A percentile compares a stretch with the other conserved stretches of the same genome.
These are phyloP conservation scores for Beauveria asiatica DNA, from an alignment of 2,329 filamentous ascomycete species.

Conservation along the genomic window DNA sequence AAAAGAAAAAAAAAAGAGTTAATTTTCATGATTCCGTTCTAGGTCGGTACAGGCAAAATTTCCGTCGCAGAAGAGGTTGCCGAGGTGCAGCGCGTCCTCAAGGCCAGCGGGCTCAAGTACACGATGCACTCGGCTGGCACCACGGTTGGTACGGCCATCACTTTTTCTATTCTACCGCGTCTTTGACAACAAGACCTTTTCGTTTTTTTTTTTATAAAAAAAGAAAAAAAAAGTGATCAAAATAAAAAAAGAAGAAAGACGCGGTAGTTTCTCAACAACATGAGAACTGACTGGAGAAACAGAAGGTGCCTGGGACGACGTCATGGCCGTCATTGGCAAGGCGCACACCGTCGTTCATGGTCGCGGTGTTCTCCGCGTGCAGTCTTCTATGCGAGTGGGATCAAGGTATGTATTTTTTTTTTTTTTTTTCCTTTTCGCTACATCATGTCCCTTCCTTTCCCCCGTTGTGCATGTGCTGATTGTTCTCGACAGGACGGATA, in stretches of 20 bases:
- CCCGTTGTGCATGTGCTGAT: background rate
- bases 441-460: background rate
- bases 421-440: background rate
- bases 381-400: conserved; percentile 81
- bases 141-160: conserved; percentile 64
- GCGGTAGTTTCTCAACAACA: background rate
- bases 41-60: conserved; percentile 71
- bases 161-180: background rate
- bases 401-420: conserved; percentile 49
- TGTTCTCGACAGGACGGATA: conserved; percentile 59
- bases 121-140: conserved; percentile 92
- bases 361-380: conserved; percentile 71
- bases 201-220: too few species aligned
- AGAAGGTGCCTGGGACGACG: conserved; percentile 90
- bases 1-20: background rate
- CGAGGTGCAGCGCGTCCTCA: conserved; percentile 76
- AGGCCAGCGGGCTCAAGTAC: conserved; percentile 71
- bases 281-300: background rate
- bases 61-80: conserved; percentile 81
- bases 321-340: conserved; percentile 79
- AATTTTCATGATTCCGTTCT: background rate
- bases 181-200: background rate
- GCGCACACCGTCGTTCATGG: conserved; percentile 71
- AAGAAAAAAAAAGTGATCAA: background rate
- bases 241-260: too few species aligned